phyloP scores from a whole-genome alignment of 306 rosid species.

The Trifolium subterraneum region DNA sequence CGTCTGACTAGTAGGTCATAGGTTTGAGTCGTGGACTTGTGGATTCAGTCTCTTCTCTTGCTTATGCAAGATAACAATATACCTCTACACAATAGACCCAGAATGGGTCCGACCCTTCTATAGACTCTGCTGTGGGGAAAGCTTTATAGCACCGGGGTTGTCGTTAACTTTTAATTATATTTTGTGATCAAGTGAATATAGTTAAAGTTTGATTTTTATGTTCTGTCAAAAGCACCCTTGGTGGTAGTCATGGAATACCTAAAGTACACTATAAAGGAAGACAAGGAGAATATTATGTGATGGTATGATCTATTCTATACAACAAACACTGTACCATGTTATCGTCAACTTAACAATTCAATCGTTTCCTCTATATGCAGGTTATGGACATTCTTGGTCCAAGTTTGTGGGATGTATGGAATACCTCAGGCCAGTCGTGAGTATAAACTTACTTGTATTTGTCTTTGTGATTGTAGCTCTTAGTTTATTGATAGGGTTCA shows the following conservation, averaged over 20 bases:
- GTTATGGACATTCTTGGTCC: constrained; percentile 99
- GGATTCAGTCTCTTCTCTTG: constrained; percentile 5
- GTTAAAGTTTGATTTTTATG: constrained; percentile 28
- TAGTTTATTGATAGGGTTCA: constrained; percentile 3
- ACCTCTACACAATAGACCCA: constrained; percentile 4
- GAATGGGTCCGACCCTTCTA: background rate
- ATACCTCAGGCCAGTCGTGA: constrained; percentile 92
- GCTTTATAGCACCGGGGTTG: background rate
- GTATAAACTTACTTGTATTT: constrained; percentile 44
- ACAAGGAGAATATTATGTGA: constrained; percentile 91
- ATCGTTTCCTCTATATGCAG: constrained; percentile 48
- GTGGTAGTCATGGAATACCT: constrained; percentile 99
- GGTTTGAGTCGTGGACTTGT: background rate
- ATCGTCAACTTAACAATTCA: constrained; percentile 24
- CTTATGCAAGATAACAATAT: background rate
- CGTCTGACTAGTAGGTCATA: constrained; percentile 14
- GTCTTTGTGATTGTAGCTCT: constrained; percentile 20
- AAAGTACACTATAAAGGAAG: constrained; percentile 94
- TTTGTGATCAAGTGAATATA: background rate
- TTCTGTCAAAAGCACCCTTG: constrained; percentile 73
- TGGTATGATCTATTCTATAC: constrained; percentile 66
- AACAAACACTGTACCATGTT: background rate
- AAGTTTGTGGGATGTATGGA: constrained; percentile 99
- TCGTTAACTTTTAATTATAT: background rate
- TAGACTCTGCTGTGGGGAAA: background rate